Evolutionary conservation across 2,329 filamentous ascomycete genomes (phyloP), one percentile per base, ranked within the genome.

Genomic region (Paraconiothyrium brasiliense): DNA sequence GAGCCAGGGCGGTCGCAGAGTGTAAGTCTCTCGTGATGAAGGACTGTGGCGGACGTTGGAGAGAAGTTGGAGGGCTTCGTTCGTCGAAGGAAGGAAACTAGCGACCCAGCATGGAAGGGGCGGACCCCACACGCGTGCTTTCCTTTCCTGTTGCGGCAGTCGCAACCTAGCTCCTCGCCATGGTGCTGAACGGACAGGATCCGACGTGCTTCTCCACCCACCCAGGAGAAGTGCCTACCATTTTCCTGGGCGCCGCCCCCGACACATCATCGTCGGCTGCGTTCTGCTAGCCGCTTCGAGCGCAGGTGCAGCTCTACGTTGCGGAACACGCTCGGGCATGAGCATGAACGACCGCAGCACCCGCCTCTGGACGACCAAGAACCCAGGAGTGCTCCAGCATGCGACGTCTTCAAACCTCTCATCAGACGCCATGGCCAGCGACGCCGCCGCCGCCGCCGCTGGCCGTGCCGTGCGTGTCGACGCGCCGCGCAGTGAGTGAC

Each of bases 51-150:
- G 46, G 43, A 22, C 50, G 32, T 16, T 7, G 27, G 10, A 22
- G 5, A 14, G 37, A 16, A 41, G 20, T 20, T 20, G 20, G 20
- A 20, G 22, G 11, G 11, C 22, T 32, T 30, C 22, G 46, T 30
- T 48, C 20, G 24, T 9, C 13, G 44, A 9, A 47, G 35, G 32
- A n/a, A 30, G 1, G 22, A 35, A 24, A 20, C 20, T 20, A 20
- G 20, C 20, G 20, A 20, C 20, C 20, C 20, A 20, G 20, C 20
- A 20, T 20, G 20, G 55, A 35, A 54, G 43, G 37, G 34, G 24
- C 16, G 58, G 44, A 56, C 52, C 39, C 32, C 47, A 54, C 47
- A n/a, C 22, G 37, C 52, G n/a, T 20, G 39, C 27, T 54, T 43
- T 30, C 48, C 24, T 7, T 30, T 46, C 2, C 27, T 30, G 27